These are phyloP conservation scores for Aspergillus texensis DNA, from an alignment of 2,329 filamentous ascomycete species.

Conservation along the genomic window DNA sequence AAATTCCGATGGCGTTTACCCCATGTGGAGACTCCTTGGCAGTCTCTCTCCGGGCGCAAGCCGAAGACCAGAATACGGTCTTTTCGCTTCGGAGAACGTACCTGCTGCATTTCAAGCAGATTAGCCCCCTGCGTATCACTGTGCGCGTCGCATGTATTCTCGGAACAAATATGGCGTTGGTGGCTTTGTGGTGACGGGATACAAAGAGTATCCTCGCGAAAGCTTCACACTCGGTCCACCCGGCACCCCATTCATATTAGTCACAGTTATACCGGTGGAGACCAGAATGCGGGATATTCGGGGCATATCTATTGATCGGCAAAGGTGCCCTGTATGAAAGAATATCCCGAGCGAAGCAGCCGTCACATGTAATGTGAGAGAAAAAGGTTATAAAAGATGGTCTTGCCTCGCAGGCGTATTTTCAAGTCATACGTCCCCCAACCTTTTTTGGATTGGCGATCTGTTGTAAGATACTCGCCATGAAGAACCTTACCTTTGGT, in stretches of 20 bases:
- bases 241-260: background rate
- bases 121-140: no score
- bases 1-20: background rate
- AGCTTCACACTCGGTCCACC: background rate
- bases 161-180: background rate
- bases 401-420: background rate
- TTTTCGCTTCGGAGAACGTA: background rate
- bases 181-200: background rate
- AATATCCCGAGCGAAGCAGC: background rate
- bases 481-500: background rate
- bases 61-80: no score
- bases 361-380: background rate
- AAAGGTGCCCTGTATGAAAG: background rate
- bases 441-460: background rate
- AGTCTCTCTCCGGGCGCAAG: background rate
- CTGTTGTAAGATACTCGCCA: background rate
- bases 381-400: background rate
- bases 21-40: background rate
- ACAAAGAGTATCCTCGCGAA: background rate
- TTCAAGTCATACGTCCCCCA: no score
- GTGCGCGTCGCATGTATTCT: no score
- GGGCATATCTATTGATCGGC: background rate
- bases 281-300: constrained; percentile 2
- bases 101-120: background rate
- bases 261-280: background rate